Percentiles rank a stretch among this genome's conserved stretches.
phyloP scores from a whole-genome alignment of 306 rosid species.

The Trifolium subterraneum region DNA sequence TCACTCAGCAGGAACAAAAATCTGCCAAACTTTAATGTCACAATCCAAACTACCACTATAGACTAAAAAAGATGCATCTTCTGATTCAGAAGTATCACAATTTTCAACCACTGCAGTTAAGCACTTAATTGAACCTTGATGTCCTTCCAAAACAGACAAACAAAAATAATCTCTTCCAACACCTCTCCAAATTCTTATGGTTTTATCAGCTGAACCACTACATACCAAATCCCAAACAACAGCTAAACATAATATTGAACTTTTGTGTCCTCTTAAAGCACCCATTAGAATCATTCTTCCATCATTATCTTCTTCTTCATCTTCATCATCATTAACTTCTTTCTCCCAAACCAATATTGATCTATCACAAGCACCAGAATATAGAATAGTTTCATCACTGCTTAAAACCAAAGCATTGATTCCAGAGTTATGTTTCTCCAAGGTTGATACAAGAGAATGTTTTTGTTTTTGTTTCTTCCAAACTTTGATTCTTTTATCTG shows the following conservation, averaged over 20 bases:
- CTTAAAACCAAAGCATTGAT: conserved; percentile 80
- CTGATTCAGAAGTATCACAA: conserved; percentile 40
- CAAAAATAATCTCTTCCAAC: conserved; percentile 55
- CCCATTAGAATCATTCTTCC: conserved; percentile 65
- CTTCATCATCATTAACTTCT: neutral
- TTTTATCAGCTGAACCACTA: conserved; percentile 91
- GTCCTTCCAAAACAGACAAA: conserved; percentile 79
- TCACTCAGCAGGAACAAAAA: conserved; percentile 49
- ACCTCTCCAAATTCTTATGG: conserved; percentile 78
- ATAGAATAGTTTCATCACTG: conserved; percentile 59
- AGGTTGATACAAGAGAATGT: conserved; percentile 51
- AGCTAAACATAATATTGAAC: conserved; percentile 71
- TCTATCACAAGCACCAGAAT: conserved; percentile 87
- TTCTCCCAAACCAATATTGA: conserved; percentile 84
- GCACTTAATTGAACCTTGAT: conserved; percentile 76
- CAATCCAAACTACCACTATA: conserved; percentile 88
- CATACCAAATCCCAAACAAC: conserved; percentile 70
- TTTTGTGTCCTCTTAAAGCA: conserved; percentile 74
- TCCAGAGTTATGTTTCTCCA: conserved; percentile 82
- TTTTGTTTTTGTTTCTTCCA: conserved; percentile 59
- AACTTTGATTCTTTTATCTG: conserved; percentile 80
- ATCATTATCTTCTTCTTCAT: neutral
- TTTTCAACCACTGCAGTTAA: conserved; percentile 60
- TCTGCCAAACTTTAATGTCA: conserved; percentile 78
- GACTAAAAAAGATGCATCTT: conserved; percentile 50